Conservation (phyloP, 164 flowering plant species). For the Macadamia integrifolia region DNA sequence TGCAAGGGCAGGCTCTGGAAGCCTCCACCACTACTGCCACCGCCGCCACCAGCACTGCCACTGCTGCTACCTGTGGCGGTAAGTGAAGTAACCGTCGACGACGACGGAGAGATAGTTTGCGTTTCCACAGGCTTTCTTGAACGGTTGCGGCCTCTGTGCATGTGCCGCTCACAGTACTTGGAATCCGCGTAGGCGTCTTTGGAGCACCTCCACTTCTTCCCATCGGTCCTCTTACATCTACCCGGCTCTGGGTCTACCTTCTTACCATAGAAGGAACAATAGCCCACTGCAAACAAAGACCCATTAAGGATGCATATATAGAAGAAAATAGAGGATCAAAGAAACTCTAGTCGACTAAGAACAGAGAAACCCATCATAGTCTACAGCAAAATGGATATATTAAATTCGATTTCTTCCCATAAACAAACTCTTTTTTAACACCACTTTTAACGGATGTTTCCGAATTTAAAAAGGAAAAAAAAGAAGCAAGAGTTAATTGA, state of each 20-base stretch:
- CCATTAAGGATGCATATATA: not conserved
- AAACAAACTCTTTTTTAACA: not conserved
- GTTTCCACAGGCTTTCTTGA: conserved; percentile 99
- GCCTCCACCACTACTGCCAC: conserved; percentile 21
- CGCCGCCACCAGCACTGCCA: conserved; percentile 20
- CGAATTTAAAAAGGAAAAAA: not conserved
- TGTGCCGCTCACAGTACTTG: conserved; percentile 61
- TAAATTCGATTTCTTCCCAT: not conserved
- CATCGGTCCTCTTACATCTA: conserved; percentile 70
- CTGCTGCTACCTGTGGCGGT: conserved; percentile 21
- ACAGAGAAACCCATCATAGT: not conserved
- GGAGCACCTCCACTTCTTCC: conserved; percentile 81
- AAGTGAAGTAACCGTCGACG: conserved; percentile 47
- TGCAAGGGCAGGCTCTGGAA: conserved; percentile 53
- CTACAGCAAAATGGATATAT: not conserved
- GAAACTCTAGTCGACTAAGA: not conserved
- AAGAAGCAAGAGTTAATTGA: not conserved
- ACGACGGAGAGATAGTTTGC: conserved; percentile 59
- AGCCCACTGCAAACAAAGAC: conserved; percentile 45
- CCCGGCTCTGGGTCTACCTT: conserved; percentile 74
- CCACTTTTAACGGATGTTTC: not conserved
- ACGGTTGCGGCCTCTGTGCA: conserved; percentile 46
- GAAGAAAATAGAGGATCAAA: not conserved
- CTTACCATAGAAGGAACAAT: conserved; percentile 67
- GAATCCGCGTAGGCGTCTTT: conserved; percentile 73